A percentile compares a stretch with the other conserved stretches of the same genome.
These are phyloP conservation scores for Termitomyces sp. DNA, from an alignment of 768 basidiomycete species.

Conservation along the genomic window DNA sequence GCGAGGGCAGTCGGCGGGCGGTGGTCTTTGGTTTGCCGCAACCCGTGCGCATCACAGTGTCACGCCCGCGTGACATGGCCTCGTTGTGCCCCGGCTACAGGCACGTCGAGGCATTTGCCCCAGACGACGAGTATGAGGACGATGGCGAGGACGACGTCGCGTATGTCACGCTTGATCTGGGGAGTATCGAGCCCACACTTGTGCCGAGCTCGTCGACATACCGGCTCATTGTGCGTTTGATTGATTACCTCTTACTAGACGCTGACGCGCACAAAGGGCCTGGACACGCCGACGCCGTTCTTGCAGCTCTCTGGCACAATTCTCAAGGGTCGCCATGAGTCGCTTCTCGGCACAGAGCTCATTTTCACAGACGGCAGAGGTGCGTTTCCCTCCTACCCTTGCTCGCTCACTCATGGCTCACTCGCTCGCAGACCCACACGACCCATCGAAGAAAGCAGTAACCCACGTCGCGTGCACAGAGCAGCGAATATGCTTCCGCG, in stretches of 20 bases:
- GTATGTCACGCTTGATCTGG: slow-evolving; percentile 75
- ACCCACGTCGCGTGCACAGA: slow-evolving; percentile 56
- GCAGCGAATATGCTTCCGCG: slow-evolving; percentile 67
- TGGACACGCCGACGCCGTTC: slow-evolving; percentile 74
- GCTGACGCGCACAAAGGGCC: slow-evolving; percentile 38
- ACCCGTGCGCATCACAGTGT: not conserved
- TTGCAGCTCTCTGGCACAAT: slow-evolving; percentile 74
- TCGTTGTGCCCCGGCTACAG: slow-evolving; percentile 53
- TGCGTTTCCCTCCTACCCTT: no score
- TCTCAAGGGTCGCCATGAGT: slow-evolving; percentile 63
- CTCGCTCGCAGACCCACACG: slow-evolving; percentile 30
- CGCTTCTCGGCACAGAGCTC: slow-evolving; percentile 69
- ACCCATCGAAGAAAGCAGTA: slow-evolving; percentile 45
- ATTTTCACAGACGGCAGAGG: slow-evolving; percentile 69
- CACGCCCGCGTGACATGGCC: not conserved
- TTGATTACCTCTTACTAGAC: not conserved
- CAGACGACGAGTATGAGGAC: slow-evolving; percentile 61
- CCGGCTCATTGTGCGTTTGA: slow-evolving; percentile 61
- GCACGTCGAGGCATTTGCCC: slow-evolving; percentile 62
- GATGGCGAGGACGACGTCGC: slow-evolving; percentile 42
- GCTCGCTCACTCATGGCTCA: no score
- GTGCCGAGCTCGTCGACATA: slow-evolving; percentile 67
- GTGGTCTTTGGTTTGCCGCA: no score
- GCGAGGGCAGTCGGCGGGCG: not conserved
- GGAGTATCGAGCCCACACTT: slow-evolving; percentile 65